Conservation (phyloP, 208 protist species). For the Wallacemonas sp. region DNA sequence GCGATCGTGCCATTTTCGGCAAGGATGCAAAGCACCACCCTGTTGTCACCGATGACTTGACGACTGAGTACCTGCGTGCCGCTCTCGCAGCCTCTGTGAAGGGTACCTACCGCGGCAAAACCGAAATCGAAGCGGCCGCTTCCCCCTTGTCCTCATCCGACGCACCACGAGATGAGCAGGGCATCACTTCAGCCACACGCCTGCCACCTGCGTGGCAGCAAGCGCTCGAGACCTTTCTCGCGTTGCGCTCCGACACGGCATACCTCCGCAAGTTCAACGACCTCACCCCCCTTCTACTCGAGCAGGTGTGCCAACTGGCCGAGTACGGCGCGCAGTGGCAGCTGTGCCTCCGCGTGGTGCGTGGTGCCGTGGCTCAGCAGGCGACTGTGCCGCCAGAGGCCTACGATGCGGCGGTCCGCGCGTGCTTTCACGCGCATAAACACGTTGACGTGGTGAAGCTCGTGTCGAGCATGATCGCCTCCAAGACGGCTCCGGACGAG, state of each 20-base stretch:
- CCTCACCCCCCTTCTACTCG: slow-evolving; percentile 59
- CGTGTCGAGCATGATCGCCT: slow-evolving; percentile 52
- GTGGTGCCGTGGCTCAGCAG: slow-evolving; percentile 38
- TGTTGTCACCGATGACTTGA: slow-evolving; percentile 59
- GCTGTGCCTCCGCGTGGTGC: slow-evolving; percentile 42
- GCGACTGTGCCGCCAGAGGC: slow-evolving; percentile 59
- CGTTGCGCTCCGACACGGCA: slow-evolving; percentile 28
- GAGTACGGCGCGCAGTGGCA: slow-evolving; percentile 55
- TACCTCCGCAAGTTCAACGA: slow-evolving; percentile 35
- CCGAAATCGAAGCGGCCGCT: background rate
- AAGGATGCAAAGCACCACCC: slow-evolving; percentile 35
- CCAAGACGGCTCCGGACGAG: slow-evolving; percentile 54
- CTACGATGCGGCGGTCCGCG: slow-evolving; percentile 63
- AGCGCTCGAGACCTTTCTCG: slow-evolving; percentile 43
- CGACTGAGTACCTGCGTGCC: slow-evolving; percentile 61
- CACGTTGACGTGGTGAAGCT: slow-evolving; percentile 48
- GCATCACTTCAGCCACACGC: background rate
- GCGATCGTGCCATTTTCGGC: slow-evolving; percentile 28
- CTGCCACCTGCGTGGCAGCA: slow-evolving; percentile 30
- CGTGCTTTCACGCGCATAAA: slow-evolving; percentile 39
- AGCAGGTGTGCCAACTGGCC: slow-evolving; percentile 46
- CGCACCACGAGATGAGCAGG: background rate
- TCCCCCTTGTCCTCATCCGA: background rate
- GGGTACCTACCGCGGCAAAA: background rate
- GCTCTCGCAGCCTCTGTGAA: slow-evolving; percentile 35